Evolutionary conservation across 139 green algal genomes (phyloP), one percentile per base, ranked within the genome.

Genomic region (Coelastrella sp.): DNA sequence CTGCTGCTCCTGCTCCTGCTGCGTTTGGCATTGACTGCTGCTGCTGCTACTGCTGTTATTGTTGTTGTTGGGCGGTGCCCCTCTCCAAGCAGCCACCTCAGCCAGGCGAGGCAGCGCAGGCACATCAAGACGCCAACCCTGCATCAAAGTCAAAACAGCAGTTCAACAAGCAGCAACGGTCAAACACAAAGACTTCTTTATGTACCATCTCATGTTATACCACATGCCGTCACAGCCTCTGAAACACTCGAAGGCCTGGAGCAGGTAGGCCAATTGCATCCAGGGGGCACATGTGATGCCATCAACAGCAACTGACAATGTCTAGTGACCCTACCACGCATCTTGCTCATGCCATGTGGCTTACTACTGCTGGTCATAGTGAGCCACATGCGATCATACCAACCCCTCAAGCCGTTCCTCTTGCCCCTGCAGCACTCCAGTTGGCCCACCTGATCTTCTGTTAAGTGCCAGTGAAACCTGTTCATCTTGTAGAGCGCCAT

Each of bases 111-210:
- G 93, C 73, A 91, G 91, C 7, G 61, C 22, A 57, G 94, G 92
- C 10, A 97, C 91, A 84, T 96, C 92, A 24, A 97, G 61, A 6
- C 95, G 89, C 95, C 95, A 97, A 22, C 95, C 95, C 92, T 95
- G 87, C 63, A 88, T 70, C 7, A 65, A 25, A 24, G 19, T 15
- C 7, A 24, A 76, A 27, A 17, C n/a, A 6, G 63, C 35, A 49
- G 35, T 49, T 5, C 0, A 6, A 87, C 14, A 6, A 76, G 80
- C 60, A 87, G 58, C 20, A 73, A 58, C 7, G 58, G 57, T 6
- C 24, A 85, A 6, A 24, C 12, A 27, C 95, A 95, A 68, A 95
- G 87, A 75, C 94, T 49, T 49, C 35, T 49, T 3, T 49, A 49
- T 49, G 35, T 49, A 49, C 35, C 35, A 49, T 49, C 35, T 49